Evolutionary conservation across 2,329 filamentous ascomycete species (phyloP), one percentile per base, ranked within the genome.

Genomic region (Mycosphaerella arachidis): DNA sequence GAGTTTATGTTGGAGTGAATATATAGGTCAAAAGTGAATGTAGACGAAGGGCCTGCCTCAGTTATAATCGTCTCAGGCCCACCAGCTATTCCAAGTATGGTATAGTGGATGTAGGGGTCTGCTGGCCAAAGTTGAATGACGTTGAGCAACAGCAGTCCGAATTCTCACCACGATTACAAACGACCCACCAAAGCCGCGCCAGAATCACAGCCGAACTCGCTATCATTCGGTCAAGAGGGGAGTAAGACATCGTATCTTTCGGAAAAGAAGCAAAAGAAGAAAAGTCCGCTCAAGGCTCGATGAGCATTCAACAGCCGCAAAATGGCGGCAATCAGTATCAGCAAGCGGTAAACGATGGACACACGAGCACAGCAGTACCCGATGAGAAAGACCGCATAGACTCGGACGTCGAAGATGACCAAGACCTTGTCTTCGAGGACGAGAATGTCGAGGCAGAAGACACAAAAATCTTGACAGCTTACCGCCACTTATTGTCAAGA

Each of bases 401-500:
- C 16, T 52, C 50, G n/a, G 56, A 58, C 16, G 48, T 18, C 13
- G 48, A 58, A 31, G 50, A 58, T 37, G 56, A 58, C 24, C 29
- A 48, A 5, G 48, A 58, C 16, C 48, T 58, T 2, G 48, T 58
- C 27, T 55, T 56, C 27, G 57, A 59, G 7, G 61, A 58, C 10
- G 58, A 58, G 31, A 51, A 60, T 12, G 56, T 43, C 27, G n/a
- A 43, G 16, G 54, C 48, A 13, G 57, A 59, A 13, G 62, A 61
- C 24, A 20, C 43, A 16, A 55, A 57, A 46, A 48, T 66, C 24
- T 43, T 63, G 16, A 57, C 58, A 13, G 48, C 55, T 73, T 83
- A 82, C 68, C 75, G 74, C 59, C 69, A 67, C 12, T 71, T 79
- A 4, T 66, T 72, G 12, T 77, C 79, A 6, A 74, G 79, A 56